Conservation (phyloP, 768 basidiomycete genomes). For the Collybiopsis luxurians region DNA sequence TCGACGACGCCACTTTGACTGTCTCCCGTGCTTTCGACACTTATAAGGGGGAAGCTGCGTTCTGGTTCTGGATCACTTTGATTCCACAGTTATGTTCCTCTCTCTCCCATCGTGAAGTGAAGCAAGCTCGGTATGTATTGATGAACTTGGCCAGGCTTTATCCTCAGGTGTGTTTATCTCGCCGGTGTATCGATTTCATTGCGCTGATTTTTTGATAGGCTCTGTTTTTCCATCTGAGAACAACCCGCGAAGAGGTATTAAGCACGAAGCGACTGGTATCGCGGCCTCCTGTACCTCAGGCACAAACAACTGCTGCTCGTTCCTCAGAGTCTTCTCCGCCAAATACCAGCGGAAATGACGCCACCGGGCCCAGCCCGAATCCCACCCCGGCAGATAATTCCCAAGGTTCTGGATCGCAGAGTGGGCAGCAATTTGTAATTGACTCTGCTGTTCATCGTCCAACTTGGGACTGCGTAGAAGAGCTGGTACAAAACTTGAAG, state of each 20-base stretch:
- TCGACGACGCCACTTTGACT: conserved; percentile 75
- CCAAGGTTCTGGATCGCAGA: conserved; percentile 9
- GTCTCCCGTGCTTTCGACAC: conserved; percentile 86
- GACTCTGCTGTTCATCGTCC: conserved; percentile 46
- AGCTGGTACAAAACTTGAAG: conserved; percentile 90
- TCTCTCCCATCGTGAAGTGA: conserved; percentile 87
- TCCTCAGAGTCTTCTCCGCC: conserved; percentile 14
- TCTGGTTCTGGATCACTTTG: conserved; percentile 99
- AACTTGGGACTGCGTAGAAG: conserved; percentile 89
- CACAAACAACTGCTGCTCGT: conserved; percentile 1
- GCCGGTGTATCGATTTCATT: not conserved
- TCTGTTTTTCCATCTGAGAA: conserved; percentile 92
- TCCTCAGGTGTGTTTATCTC: conserved; percentile 69
- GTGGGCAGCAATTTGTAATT: conserved; percentile 14
- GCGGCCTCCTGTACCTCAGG: conserved; percentile 15
- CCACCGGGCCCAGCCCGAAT: conserved; percentile 16
- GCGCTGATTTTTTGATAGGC: conserved; percentile 50
- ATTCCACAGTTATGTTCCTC: conserved; percentile 93
- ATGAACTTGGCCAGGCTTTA: conserved; percentile 86
- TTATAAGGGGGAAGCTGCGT: conserved; percentile 94
- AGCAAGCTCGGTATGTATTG: conserved; percentile 87
- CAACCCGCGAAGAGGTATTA: conserved; percentile 70
- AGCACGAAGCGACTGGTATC: conserved; percentile 36
- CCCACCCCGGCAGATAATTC: conserved; percentile 13
- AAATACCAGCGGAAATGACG: conserved; percentile 22